These are phyloP conservation scores for Encephalitozoon romaleae DNA, from an alignment of 371 early-diverging fungal species.

Conservation along the genomic window DNA sequence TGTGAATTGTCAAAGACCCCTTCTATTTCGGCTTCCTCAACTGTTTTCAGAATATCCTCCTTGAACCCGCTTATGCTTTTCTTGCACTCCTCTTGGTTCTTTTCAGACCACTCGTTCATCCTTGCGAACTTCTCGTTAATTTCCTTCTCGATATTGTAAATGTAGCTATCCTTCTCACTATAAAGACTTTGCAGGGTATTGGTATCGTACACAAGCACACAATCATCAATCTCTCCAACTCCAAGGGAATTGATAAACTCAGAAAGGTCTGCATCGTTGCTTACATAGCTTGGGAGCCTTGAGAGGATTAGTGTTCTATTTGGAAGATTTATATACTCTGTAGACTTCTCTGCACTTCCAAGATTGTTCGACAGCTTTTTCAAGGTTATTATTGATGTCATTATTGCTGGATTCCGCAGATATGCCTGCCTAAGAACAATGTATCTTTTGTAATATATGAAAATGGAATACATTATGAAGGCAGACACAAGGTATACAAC, in stretches of 20 bases:
- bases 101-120: slow-evolving; percentile 44
- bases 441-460: slow-evolving; percentile 60
- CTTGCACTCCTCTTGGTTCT: slow-evolving; percentile 12
- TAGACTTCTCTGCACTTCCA: slow-evolving; percentile 17
- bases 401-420: slow-evolving; percentile 53
- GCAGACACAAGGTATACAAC: slow-evolving; percentile 42
- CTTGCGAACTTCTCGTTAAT: slow-evolving; percentile 36
- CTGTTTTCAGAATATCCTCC: neutral
- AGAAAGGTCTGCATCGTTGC: slow-evolving; percentile 48
- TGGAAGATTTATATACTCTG: slow-evolving; percentile 53
- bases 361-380: slow-evolving; percentile 45
- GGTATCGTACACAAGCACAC: slow-evolving; percentile 54
- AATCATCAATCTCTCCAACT: slow-evolving; percentile 49
- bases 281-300: slow-evolving; percentile 53
- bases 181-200: slow-evolving; percentile 37
- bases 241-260: slow-evolving; percentile 52
- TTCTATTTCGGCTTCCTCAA: neutral
- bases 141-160: slow-evolving; percentile 58
- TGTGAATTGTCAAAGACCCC: slow-evolving; percentile 20
- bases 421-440: slow-evolving; percentile 60
- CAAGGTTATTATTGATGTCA: slow-evolving; percentile 55
- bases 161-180: slow-evolving; percentile 36
- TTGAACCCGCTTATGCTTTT: slow-evolving; percentile 21
- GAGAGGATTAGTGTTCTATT: slow-evolving; percentile 52
- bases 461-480: slow-evolving; percentile 58